Percentiles rank a stretch among this genome's conserved stretches.
Conservation (phyloP, 1,139 yeast genomes). For the Suhomyces guaymorum region DNA sequence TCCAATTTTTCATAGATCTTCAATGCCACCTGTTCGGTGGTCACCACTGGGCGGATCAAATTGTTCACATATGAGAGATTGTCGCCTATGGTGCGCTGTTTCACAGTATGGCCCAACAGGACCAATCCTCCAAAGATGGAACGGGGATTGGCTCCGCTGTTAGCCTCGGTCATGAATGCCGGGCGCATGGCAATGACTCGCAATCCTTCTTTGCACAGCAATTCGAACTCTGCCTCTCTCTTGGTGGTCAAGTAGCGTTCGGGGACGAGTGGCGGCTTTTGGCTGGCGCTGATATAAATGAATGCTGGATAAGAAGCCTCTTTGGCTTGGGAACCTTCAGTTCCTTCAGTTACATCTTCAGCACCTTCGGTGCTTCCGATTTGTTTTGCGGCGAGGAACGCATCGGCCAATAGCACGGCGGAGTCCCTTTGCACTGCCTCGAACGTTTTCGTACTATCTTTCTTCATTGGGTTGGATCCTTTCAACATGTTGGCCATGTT, state of each 20-base stretch:
- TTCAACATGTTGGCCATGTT: slow-evolving; percentile 28
- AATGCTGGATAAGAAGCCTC: slow-evolving; percentile 42
- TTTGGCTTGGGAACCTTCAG: too few relatives aligned
- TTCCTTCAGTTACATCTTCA: too few relatives aligned
- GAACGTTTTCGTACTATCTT: slow-evolving; percentile 49
- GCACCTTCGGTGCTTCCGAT: too few relatives aligned
- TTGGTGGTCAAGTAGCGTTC: slow-evolving; percentile 71
- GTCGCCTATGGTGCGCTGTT: slow-evolving; percentile 36
- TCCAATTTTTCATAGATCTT: slow-evolving; percentile 57
- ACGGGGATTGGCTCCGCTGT: slow-evolving; percentile 33
- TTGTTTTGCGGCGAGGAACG: too few relatives aligned
- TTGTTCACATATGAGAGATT: slow-evolving; percentile 38
- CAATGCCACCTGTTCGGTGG: slow-evolving; percentile 69
- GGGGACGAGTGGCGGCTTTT: slow-evolving; percentile 67
- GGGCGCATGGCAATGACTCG: slow-evolving; percentile 73
- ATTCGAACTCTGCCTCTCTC: slow-evolving; percentile 69
- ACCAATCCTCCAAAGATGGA: slow-evolving; percentile 29
- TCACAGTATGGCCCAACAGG: slow-evolving; percentile 43
- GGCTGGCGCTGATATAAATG: slow-evolving; percentile 82
- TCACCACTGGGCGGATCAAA: slow-evolving; percentile 60
- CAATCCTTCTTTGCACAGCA: slow-evolving; percentile 45
- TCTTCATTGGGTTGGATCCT: slow-evolving; percentile 58
- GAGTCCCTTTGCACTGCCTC: slow-evolving; percentile 69
- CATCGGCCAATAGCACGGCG: slow-evolving; percentile 64
- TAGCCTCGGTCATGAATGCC: slow-evolving; percentile 74